Evolutionary conservation across 2,329 filamentous ascomycete genomes (phyloP), one percentile per base, ranked within the genome.

Genomic region (Fusarium proliferatum): DNA sequence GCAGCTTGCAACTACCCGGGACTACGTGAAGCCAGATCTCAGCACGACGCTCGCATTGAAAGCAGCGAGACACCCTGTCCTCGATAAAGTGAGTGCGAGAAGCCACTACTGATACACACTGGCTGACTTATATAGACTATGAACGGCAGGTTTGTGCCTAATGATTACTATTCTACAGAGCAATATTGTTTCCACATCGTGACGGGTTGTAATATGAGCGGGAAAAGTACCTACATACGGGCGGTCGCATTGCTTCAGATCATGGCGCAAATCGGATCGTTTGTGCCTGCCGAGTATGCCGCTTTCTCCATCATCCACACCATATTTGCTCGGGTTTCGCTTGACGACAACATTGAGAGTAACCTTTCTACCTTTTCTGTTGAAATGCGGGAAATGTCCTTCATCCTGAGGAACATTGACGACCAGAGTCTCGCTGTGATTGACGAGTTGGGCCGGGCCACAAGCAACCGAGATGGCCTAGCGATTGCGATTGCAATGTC

Each of bases 191-290:
- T 98, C 77, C 95, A 98, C 74, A 93, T 98, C 69, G 92, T 99
- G 71, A 98, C 96, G 0, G 96, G 96, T 7, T 97, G 94, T 80
- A 99, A 99, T 77, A 99, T 99, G 96, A 97, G 94, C 76, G 96
- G 95, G 2, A 99, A 98, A 81, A 97, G 93, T 72, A 99, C 95
- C 0, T 98, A 98, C 78, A 97, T 98, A 71, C 91, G 94, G 56
- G 92, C 93, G 4, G 86, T 97, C 30, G 94, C 96, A 1, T 85
- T 99, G 38, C 90, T 97, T 79, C 90, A 93, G 49, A 91, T 99
- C 65, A 98, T 99, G 95, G 94, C 94, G 2, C 96, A 99, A 78
- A 91, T 98, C 58, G 96, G 95, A 6, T 93, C 91, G 76, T 98
- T 97, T 80, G 92, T 98, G 2, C 96, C 96, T 1, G 96, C 95